Percentiles rank a stretch among this genome's conserved stretches.
phyloP scores from a whole-genome alignment of 2,329 filamentous ascomycete species.

The Nemania sp. region DNA sequence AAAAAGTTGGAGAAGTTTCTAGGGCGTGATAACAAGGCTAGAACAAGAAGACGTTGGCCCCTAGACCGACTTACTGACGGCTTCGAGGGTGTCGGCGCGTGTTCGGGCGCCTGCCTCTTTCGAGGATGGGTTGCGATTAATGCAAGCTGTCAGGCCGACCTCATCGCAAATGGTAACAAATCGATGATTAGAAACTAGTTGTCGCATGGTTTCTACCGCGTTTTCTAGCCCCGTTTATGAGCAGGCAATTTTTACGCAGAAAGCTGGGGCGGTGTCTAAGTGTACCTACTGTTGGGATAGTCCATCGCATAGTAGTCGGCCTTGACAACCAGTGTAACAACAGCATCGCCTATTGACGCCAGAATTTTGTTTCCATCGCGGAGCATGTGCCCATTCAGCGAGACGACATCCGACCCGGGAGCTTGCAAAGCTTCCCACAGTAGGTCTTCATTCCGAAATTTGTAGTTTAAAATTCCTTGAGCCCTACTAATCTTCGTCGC shows the following conservation, averaged over 20 bases:
- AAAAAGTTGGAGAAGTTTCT: too few relatives aligned
- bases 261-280: background rate
- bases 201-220: background rate
- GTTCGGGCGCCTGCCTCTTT: background rate
- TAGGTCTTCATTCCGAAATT: slow-evolving; percentile 10
- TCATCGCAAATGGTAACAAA: slow-evolving; percentile 9
- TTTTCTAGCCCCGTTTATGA: slow-evolving; percentile 8
- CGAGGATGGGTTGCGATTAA: slow-evolving; percentile 12
- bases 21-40: too few relatives aligned
- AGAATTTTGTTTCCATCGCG: slow-evolving; percentile 19
- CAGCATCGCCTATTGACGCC: slow-evolving; percentile 17
- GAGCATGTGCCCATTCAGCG: background rate
- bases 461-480: slow-evolving; percentile 15
- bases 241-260: background rate
- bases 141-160: slow-evolving; percentile 15
- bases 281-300: slow-evolving; percentile 4
- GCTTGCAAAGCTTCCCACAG: slow-evolving; percentile 25
- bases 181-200: background rate
- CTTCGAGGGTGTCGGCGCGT: slow-evolving; percentile 22
- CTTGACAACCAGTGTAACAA: slow-evolving; percentile 9
- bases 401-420: background rate
- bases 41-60: background rate
- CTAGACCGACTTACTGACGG: slow-evolving; percentile 6
- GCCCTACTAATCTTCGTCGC: slow-evolving; percentile 1
- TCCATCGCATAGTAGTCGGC: slow-evolving; percentile 5